Conservation (phyloP, 164 flowering plant genomes). For the Magnolia officinalis region DNA sequence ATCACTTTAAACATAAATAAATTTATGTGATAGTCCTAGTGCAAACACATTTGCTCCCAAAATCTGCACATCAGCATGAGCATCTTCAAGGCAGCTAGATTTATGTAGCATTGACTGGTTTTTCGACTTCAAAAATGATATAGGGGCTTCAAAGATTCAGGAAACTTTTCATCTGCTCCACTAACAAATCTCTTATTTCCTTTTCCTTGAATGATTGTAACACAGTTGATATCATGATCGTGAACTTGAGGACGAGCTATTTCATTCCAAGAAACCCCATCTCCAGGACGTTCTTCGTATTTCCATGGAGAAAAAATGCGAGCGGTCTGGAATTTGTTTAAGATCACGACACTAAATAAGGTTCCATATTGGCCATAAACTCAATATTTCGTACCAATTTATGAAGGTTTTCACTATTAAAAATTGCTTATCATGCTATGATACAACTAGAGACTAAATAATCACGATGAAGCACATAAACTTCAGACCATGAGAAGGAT, state of each 20-base stretch:
- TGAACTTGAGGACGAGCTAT: conserved; percentile 98
- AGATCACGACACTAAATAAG: background rate
- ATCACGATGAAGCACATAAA: no score
- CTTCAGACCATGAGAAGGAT: background rate
- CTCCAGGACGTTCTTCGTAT: conserved; percentile 26
- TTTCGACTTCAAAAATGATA: conserved; percentile 84
- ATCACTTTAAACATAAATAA: conserved; percentile 77
- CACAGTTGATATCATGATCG: conserved; percentile 96
- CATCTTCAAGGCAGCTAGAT: conserved; percentile 38
- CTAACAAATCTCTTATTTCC: conserved; percentile 89
- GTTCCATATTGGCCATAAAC: background rate
- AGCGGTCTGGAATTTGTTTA: conserved; percentile 56
- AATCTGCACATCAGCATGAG: conserved; percentile 53
- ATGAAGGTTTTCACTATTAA: background rate
- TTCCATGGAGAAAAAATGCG: conserved; percentile 84
- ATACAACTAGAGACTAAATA: background rate
- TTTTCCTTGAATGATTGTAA: conserved; percentile 66
- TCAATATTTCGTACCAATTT: background rate
- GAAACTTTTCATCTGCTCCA: conserved; percentile 99
- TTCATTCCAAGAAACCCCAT: conserved; percentile 72
- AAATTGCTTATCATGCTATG: background rate
- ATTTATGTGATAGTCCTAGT: conserved; percentile 94
- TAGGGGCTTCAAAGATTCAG: conserved; percentile 93
- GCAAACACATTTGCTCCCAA: conserved; percentile 99
- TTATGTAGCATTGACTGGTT: conserved; percentile 43